A percentile compares a stretch with the other conserved stretches of the same genome.
Evolutionary conservation across 768 basidiomycete genomes (phyloP).

Genomic region (Boletus insuetus): DNA sequence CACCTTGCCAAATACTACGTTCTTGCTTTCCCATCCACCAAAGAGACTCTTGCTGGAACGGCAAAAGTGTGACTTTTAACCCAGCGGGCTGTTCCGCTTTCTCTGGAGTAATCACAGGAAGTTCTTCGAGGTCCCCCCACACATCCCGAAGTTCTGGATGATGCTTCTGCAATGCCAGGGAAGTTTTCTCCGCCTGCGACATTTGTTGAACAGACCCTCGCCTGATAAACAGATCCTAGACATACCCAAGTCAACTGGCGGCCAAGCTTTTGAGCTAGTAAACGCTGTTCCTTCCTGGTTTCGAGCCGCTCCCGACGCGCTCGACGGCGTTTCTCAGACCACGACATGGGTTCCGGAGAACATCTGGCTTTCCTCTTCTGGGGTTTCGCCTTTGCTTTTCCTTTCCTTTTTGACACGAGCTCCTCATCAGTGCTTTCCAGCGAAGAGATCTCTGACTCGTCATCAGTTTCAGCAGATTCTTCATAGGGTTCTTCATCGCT

Average conservation of each 20-base stretch:
- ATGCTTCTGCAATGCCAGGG: conserved; percentile 57
- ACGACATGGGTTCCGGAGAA: neutral
- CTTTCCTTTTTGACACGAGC: conserved; percentile 30
- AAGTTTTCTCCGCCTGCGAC: conserved; percentile 68
- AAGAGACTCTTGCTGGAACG: conserved; percentile 94
- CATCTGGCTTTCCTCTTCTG: conserved; percentile 11
- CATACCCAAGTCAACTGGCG: conserved; percentile 71
- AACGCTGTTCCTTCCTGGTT: conserved; percentile 47
- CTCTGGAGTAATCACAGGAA: conserved; percentile 60
- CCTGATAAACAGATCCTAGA: conserved; percentile 11
- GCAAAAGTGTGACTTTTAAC: conserved; percentile 83
- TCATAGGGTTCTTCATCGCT: conserved; percentile 14
- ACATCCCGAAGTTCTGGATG: conserved; percentile 81
- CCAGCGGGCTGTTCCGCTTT: conserved; percentile 76
- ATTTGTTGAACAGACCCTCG: neutral
- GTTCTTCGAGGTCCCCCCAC: conserved; percentile 82
- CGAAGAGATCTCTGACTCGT: conserved; percentile 9
- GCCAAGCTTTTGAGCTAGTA: conserved; percentile 56
- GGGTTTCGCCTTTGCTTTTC: conserved; percentile 28
- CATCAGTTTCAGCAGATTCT: conserved; percentile 1
- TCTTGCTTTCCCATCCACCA: conserved; percentile 98
- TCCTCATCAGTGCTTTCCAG: conserved; percentile 16
- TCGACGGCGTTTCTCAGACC: conserved; percentile 17
- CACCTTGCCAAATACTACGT: conserved; percentile 80
- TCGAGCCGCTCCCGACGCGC: conserved; percentile 24